Percentiles rank a stretch among this genome's conserved stretches.
Conservation (phyloP, 176 grass and related monocot genomes). For the Bolboschoenus planiculmis region DNA sequence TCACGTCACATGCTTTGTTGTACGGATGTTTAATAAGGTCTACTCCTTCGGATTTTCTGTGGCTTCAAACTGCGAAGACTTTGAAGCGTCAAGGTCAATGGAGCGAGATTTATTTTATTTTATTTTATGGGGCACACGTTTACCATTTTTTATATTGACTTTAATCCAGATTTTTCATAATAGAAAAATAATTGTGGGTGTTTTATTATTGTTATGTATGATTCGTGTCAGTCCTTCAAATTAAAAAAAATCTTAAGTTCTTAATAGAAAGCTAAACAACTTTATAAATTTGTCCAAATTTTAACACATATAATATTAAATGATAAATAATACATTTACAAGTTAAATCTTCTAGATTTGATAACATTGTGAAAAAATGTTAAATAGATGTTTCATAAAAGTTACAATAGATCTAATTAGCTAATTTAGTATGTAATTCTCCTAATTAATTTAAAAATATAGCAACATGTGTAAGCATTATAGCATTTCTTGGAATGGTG, state of each 20-base stretch:
- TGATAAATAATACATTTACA: background rate
- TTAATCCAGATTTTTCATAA: background rate
- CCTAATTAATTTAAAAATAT: background rate
- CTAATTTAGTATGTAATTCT: background rate
- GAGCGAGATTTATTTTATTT: background rate
- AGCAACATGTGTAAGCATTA: background rate
- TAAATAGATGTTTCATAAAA: background rate
- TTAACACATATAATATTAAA: background rate
- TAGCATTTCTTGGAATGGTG: background rate
- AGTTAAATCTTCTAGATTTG: background rate
- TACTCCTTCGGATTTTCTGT: background rate
- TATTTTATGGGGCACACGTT: background rate
- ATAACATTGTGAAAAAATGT: background rate
- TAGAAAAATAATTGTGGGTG: background rate
- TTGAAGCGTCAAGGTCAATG: background rate
- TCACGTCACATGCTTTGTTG: constrained; percentile 12
- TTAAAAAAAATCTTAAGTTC: background rate
- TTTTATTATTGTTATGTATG: background rate
- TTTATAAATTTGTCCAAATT: background rate
- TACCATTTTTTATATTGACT: background rate
- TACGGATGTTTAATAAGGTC: constrained; percentile 1
- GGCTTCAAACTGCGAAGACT: background rate
- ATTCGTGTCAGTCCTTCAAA: background rate
- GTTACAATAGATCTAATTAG: too few relatives aligned
- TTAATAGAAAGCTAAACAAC: background rate